Conservation (phyloP, 2,329 filamentous ascomycete genomes). For the Penicillium expansum region DNA sequence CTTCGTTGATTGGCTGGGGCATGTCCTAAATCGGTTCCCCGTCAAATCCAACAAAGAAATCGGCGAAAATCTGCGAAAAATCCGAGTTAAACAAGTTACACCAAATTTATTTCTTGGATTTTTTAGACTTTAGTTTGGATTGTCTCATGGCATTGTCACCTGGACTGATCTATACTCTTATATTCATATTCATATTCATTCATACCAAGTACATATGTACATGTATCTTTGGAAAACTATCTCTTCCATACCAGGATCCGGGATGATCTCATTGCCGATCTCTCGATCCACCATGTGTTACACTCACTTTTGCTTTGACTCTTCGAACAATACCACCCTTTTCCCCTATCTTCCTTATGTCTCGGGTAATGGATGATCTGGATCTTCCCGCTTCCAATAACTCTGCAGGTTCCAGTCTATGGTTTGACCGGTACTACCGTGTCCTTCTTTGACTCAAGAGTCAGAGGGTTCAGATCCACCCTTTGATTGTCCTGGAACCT, state of each 20-base stretch:
- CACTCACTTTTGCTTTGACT: not conserved
- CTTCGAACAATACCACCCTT: slow-evolving; percentile 5
- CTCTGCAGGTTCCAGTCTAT: not conserved
- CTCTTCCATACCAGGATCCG: not conserved
- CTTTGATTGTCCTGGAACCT: slow-evolving; percentile 9
- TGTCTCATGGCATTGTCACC: slow-evolving; percentile 1
- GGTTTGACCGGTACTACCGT: slow-evolving; percentile 17
- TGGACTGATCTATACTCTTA: not conserved
- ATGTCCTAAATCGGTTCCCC: slow-evolving; percentile 15
- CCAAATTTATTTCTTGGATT: no score
- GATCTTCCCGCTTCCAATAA: not conserved
- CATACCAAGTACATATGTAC: no score
- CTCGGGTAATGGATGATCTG: not conserved
- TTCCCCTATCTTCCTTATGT: not conserved
- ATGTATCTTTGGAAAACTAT: no score
- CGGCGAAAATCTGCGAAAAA: no score
- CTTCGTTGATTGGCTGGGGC: not conserved
- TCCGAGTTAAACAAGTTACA: no score
- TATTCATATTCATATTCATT: not conserved
- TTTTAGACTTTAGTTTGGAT: not conserved
- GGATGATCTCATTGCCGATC: slow-evolving; percentile 3
- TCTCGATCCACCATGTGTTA: not conserved
- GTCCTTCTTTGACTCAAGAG: slow-evolving; percentile 1
- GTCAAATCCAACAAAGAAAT: slow-evolving; percentile 15
- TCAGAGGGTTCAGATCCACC: not conserved